phyloP scores from a whole-genome alignment of 176 grass and related monocot species.

The Triticum aestivum region IWGSC_CS_RefSeq_v2.1 NC_057804.1:185013275-185013774 shows the following conservation, averaged over 20 bases:
- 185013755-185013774: background rate
- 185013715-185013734: background rate
- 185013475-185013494: background rate
- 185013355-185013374: background rate
- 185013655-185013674: conserved; percentile 31
- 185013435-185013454: background rate
- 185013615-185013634: background rate
- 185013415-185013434: background rate
- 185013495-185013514: background rate
- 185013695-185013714: background rate
- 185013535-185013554: background rate
- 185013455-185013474: background rate
- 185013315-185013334: background rate
- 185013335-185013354: background rate
- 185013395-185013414: background rate
- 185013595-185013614: conserved; percentile 11
- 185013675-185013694: conserved; percentile 9
- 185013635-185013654: conserved; percentile 12
- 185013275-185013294: conserved; percentile 7
- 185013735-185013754: background rate
- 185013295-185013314: background rate
- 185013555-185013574: background rate
- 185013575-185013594: background rate
- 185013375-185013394: background rate
- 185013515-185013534: background rate